Evolutionary conservation across 1,284 basidiomycete species (phyloP).

Genomic region (Ganoderma boninense): DNA sequence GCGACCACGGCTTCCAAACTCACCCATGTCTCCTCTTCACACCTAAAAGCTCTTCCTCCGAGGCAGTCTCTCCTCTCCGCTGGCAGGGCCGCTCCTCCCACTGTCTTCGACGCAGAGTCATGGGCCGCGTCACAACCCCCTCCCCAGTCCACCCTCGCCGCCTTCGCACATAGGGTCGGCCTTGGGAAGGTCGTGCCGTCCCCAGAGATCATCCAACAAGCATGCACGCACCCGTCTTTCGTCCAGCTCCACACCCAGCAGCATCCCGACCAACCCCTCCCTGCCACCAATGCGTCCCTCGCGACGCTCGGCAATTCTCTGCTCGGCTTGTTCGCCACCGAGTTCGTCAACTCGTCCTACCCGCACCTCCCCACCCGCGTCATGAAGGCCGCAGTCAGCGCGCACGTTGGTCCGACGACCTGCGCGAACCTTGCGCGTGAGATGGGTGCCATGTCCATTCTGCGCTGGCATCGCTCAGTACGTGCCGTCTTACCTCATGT

Average conservation of each 20-base stretch:
- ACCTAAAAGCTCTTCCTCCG: slow-evolving; percentile 69
- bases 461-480: slow-evolving; percentile 78
- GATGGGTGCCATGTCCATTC: slow-evolving; percentile 74
- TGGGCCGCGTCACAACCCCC: slow-evolving; percentile 82
- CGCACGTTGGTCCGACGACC: slow-evolving; percentile 88
- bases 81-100: slow-evolving; percentile 27
- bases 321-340: slow-evolving; percentile 90
- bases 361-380: slow-evolving; percentile 93
- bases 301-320: slow-evolving; percentile 88
- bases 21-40: slow-evolving; percentile 61
- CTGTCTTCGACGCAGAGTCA: slow-evolving; percentile 63
- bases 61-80: slow-evolving; percentile 55
- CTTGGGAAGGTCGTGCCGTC: slow-evolving; percentile 61
- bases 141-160: slow-evolving; percentile 73
- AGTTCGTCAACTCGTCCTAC: slow-evolving; percentile 85
- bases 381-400: slow-evolving; percentile 89
- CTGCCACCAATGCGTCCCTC: slow-evolving; percentile 81
- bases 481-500: slow-evolving; percentile 38
- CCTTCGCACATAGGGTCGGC: slow-evolving; percentile 80
- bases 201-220: slow-evolving; percentile 67
- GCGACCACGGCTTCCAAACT: slow-evolving; percentile 64
- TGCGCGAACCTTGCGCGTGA: slow-evolving; percentile 88
- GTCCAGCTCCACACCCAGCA: slow-evolving; percentile 61
- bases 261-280: slow-evolving; percentile 59
- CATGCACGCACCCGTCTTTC: slow-evolving; percentile 86